Evolutionary conservation across 2,329 filamentous ascomycete species (phyloP), one percentile per base, ranked within the genome.

Genomic region (Hawksworthiomyces lignivorus): DNA sequence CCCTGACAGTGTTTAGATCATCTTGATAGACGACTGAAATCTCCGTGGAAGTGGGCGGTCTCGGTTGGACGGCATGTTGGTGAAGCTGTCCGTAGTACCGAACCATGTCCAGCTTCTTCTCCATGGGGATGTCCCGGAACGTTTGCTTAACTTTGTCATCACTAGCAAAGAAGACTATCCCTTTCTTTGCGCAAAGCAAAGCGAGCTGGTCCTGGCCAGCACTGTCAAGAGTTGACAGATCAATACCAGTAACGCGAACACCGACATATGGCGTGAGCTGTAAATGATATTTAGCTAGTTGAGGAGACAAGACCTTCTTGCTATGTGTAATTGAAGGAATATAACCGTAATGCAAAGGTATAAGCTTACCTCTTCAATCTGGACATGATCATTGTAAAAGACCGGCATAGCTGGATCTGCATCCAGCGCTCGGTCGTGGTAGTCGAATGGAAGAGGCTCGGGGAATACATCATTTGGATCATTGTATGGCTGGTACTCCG

Each of bases 31-130:
- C 30, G 30, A 32, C 30, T 8, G 30, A 32, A 17, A 32, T 32
- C 30, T 32, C 30, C 7, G 30, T 32, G 30, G 30, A 32, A 17
- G 30, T 32, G 11, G 30, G 30, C 15, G 30, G 30, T 7, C 30
- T 14, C 30, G 30, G 30, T 17, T 32, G 30, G 30, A 32, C 30
- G 15, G 30, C 30, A 18, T 32, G 30, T 17, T 32, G 30, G 8
- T 32, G 30, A 6, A 32, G 30, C 30, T 32, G 30, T n/a, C 30
- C 30, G 30, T 32, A 32, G 30, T 32, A 32, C n/a, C 30, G 30
- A 14, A 32, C 30, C 30, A 32, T 32, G 30, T 32, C 30, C 14
- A 32, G 30, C 30, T 32, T 32, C 14, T 9, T 14, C 30, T 32
- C 7, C 30, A 32, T 32, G 30, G 30, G 15, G 7, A 17, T 32